Evolutionary conservation across 2,329 filamentous ascomycete species (phyloP), one percentile per base, ranked within the genome.

Genomic region (Fusarium incarnatum): DNA sequence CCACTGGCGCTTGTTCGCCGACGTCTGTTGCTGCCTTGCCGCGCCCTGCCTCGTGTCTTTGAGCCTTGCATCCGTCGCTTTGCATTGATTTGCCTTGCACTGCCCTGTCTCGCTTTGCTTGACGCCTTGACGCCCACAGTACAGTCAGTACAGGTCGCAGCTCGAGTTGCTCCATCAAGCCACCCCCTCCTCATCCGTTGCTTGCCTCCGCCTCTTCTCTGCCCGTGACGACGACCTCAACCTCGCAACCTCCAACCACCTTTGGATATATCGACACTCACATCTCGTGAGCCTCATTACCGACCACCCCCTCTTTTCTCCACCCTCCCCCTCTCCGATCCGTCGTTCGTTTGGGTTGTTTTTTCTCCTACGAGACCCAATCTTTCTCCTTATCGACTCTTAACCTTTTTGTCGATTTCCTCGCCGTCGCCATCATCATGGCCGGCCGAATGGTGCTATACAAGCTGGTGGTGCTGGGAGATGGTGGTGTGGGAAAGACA

Each of bases 391-490:
- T 48, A 68, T 71, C 59, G 54, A 68, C 59, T 68, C 56, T 63
- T 55, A 27, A 53, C 57, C 49, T 52, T 62, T 34, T 68, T 45
- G 66, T 69, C 68, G 67, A 64, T 70, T 67, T 66, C 59, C 59
- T 60, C 65, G 64, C 60, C 69, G 65, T 65, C 65, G 68, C 70
- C 74, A 75, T 78, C 75, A 78, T 73, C 81, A 96, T 96, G 93
- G 90, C 93, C 83, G 92, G 92, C 78, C 94, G 95, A 86, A 97
- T 97, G 94, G 94, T 94, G 79, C 84, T 97, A 81, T 97, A 97
- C 86, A 97, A 97, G 84, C 84, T 97, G 87, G 94, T 97, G 88
- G 94, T 97, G 83, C 85, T 97, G 71, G 94, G 94, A 76, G 94
- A 97, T 80, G 94, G 94, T 83, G 94, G 94, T 82, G 94, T 97